Conservation (phyloP, 176 grass and related monocot species). For the Oryza punctata region DNA sequence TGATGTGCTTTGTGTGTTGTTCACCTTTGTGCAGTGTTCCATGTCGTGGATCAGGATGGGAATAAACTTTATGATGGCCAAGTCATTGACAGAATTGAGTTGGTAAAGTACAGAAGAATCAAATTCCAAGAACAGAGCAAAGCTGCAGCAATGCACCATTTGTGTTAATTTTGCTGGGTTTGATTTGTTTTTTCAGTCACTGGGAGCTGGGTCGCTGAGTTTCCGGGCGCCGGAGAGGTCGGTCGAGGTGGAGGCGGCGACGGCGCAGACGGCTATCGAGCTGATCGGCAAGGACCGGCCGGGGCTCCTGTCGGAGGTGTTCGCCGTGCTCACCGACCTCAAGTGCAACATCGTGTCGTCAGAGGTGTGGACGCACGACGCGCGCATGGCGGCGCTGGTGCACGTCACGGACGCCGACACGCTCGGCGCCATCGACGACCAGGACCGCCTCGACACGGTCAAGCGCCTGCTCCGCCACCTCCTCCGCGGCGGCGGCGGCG, state of each 20-base stretch:
- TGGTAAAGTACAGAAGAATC: conserved; percentile 46
- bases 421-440: conserved; percentile 50
- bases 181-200: conserved; percentile 56
- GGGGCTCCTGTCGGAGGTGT: conserved; percentile 88
- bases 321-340: conserved; percentile 83
- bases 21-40: conserved; percentile 73
- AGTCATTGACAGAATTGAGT: conserved; percentile 77
- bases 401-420: conserved; percentile 64
- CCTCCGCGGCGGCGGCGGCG: conserved; percentile 47
- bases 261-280: conserved; percentile 64
- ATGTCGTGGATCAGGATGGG: conserved; percentile 88
- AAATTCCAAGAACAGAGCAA: conserved; percentile 19
- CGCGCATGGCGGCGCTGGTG: conserved; percentile 73
- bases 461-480: conserved; percentile 69
- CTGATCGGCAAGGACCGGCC: conserved; percentile 72
- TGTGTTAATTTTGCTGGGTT: background rate
- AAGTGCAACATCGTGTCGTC: conserved; percentile 73
- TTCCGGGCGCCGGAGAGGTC: conserved; percentile 46
- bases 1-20: background rate
- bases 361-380: conserved; percentile 88
- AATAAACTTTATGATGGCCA: conserved; percentile 80
- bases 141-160: background rate
- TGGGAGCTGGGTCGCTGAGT: conserved; percentile 62
- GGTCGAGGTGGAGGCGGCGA: conserved; percentile 51
- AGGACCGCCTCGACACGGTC: conserved; percentile 49